Evolutionary conservation across 1,284 basidiomycete species (phyloP), one percentile per base, ranked within the genome.

Genomic region (Sparassis latifolia): DNA sequence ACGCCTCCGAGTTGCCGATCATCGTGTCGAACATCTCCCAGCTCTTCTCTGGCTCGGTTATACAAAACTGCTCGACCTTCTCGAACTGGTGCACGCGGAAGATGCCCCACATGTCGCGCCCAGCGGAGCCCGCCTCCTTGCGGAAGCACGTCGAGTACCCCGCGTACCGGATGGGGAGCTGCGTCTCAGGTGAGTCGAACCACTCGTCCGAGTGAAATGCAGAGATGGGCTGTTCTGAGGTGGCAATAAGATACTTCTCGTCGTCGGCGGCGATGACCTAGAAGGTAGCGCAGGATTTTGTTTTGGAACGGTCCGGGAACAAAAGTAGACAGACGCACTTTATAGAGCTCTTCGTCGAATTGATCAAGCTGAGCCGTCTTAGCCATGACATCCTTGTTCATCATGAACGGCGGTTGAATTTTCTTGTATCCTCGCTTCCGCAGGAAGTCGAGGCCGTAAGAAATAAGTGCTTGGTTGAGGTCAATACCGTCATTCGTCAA

Each of bases 81-180:
- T 99, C 97, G 62, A 99, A 99, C 71, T 99, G 97, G 69, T 99
- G 97, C 47, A 99, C 95, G 37, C 97, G 91, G 84, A 99, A 99
- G 71, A 98, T 97, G 52, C 96, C 97, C 94, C 96, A 98, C 73
- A 97, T 98, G 64, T 99, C 97, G 51, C 93, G 88, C 10, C 97
- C 97, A 42, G 94, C 92, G 3, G 92, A 89, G 44, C 96, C 97
- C 3, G 96, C 96, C 73, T 99, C 96, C 72, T 98, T 99, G 44
- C 97, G 84, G 86, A 99, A 99, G 69, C 96, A 99, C n/a, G 96
- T 99, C 62, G 85, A 87, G 67, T 86, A 88, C 10, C 86, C 86
- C 0, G 86, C 90, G 63, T 85, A 94, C 71, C 80, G 78, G 66
- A 97, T 80, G 5, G 97, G 96, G 7, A 99, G 84, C 67, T 96